Evolutionary conservation across 345 rosid species (phyloP).

Genomic region (Melastoma malabathricum): DNA sequence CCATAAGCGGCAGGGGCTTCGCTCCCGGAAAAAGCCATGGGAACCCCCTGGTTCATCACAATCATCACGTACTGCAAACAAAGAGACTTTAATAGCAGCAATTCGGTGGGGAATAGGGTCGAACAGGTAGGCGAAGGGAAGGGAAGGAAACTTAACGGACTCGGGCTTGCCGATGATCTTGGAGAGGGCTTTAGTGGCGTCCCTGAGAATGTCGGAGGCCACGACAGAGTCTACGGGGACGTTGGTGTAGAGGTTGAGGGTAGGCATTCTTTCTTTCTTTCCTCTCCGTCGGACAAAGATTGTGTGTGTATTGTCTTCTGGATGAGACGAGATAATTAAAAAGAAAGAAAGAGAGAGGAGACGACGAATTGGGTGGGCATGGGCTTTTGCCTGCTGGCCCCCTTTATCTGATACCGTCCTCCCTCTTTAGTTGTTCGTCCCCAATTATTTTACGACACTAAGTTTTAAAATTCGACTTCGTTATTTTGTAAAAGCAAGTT

Average conservation of each 20-base stretch:
- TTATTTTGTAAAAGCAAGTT: too few species aligned
- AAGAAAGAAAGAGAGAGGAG: too few species aligned
- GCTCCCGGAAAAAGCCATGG: conserved; percentile 73
- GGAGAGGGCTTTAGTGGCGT: conserved; percentile 74
- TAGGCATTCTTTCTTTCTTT: conserved; percentile 42
- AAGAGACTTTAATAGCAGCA: background rate
- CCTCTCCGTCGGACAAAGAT: background rate
- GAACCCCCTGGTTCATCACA: conserved; percentile 69
- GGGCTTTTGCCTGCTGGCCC: background rate
- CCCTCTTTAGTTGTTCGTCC: too few species aligned
- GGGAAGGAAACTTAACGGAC: conserved; percentile 31
- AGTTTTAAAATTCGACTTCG: too few species aligned
- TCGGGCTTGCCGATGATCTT: conserved; percentile 93
- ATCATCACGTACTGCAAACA: conserved; percentile 75
- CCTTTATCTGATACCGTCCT: too few species aligned
- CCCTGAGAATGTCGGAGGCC: conserved; percentile 78
- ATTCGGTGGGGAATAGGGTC: conserved; percentile 19
- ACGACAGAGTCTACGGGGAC: conserved; percentile 80
- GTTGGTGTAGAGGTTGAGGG: conserved; percentile 68
- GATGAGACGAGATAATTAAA: too few species aligned
- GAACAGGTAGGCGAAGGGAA: conserved; percentile 13
- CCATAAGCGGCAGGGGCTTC: conserved; percentile 91
- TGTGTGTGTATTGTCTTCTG: too few species aligned
- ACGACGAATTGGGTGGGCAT: too few species aligned
- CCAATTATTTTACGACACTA: too few species aligned